Evolutionary conservation across 208 protist genomes (phyloP).

Genomic region (Wallacemonas collosoma): DNA sequence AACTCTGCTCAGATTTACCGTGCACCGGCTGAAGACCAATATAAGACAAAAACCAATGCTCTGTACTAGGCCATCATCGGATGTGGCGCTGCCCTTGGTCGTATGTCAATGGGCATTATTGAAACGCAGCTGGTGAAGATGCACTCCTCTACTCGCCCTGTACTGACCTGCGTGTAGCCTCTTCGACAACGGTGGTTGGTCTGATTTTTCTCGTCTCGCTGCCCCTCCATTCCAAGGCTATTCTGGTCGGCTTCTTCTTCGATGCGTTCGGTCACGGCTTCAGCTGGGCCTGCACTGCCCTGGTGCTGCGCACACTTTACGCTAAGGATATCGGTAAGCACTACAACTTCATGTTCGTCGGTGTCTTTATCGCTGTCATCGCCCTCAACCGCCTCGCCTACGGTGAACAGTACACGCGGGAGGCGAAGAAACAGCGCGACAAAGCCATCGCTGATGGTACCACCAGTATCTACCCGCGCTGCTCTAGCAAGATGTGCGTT

Average conservation of each 20-base stretch:
- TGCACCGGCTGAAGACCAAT: slow-evolving; percentile 32
- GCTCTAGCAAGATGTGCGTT: slow-evolving; percentile 44
- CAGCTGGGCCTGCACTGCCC: slow-evolving; percentile 49
- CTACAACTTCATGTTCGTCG: slow-evolving; percentile 71
- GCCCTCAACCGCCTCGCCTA: slow-evolving; percentile 68
- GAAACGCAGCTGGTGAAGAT: slow-evolving; percentile 36
- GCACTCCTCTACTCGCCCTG: slow-evolving; percentile 21
- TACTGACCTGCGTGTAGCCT: slow-evolving; percentile 42
- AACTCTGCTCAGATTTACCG: slow-evolving; percentile 71
- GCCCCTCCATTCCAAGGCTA: slow-evolving; percentile 38
- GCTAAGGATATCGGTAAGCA: slow-evolving; percentile 72
- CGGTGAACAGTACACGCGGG: slow-evolving; percentile 55
- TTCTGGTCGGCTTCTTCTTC: slow-evolving; percentile 61
- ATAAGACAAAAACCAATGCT: slow-evolving; percentile 37
- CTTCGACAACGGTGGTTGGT: slow-evolving; percentile 34
- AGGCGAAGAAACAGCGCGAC: slow-evolving; percentile 38
- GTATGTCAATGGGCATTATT: slow-evolving; percentile 49
- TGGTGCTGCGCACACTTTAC: slow-evolving; percentile 45
- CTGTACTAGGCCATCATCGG: slow-evolving; percentile 60
- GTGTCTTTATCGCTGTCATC: slow-evolving; percentile 53
- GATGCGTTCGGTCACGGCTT: slow-evolving; percentile 67
- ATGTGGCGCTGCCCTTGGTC: slow-evolving; percentile 61
- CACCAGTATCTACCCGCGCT: slow-evolving; percentile 34
- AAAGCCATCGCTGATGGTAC: slow-evolving; percentile 17
- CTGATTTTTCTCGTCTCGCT: slow-evolving; percentile 51